Conservation (phyloP, 169 alveolate genomes). For the Plasmodium vinckei region DNA sequence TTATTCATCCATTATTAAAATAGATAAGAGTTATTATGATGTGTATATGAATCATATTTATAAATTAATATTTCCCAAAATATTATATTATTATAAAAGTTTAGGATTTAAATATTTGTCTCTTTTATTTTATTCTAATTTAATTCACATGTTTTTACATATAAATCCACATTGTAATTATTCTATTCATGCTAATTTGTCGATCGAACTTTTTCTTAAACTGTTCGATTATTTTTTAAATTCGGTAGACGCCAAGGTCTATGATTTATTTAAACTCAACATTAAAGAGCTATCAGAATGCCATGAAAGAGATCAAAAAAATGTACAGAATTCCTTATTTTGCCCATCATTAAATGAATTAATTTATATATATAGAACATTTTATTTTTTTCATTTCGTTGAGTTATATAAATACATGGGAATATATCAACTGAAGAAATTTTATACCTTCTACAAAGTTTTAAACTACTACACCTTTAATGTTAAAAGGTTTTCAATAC, state of each 20-base stretch:
- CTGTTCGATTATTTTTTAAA: conserved; percentile 43
- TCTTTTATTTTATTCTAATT: conserved; percentile 75
- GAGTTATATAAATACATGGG: conserved; percentile 64
- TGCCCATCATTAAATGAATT: conserved; percentile 28
- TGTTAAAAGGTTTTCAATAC: conserved; percentile 25
- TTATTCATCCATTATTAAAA: conserved; percentile 52
- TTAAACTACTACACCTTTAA: conserved; percentile 61
- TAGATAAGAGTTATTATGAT: conserved; percentile 34
- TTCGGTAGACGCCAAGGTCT: conserved; percentile 35
- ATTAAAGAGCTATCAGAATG: conserved; percentile 27
- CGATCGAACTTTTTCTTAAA: conserved; percentile 12
- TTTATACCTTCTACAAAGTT: conserved; percentile 35
- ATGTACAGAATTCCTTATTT: not conserved
- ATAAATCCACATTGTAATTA: conserved; percentile 8
- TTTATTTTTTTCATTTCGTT: conserved; percentile 46
- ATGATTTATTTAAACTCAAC: conserved; percentile 10
- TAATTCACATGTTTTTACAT: conserved; percentile 59
- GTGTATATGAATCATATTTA: conserved; percentile 29
- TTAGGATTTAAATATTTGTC: conserved; percentile 53
- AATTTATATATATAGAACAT: conserved; percentile 60
- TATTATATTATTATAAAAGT: conserved; percentile 43
- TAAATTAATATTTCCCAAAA: conserved; percentile 9
- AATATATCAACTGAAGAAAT: conserved; percentile 22
- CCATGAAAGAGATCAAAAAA: conserved; percentile 20
- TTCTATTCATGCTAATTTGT: conserved; percentile 15